Conservation (phyloP, 1,139 yeast species). For the Taphrina wiesneri region DNA sequence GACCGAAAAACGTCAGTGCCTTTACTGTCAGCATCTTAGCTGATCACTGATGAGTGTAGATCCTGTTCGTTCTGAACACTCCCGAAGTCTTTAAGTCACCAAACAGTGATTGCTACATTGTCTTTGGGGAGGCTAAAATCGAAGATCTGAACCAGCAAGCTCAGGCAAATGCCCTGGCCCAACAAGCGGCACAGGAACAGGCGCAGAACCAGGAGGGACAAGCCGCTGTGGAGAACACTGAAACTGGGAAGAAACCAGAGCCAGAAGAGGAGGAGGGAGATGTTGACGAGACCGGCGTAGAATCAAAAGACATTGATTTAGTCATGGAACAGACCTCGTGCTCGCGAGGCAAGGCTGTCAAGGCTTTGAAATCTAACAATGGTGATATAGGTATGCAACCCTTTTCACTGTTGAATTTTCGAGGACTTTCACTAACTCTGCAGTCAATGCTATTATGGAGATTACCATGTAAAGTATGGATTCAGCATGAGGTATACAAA, state of each 20-base stretch:
- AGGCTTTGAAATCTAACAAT: conserved; percentile 83
- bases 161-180: conserved; percentile 44
- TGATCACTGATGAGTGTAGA: conserved; percentile 1
- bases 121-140: conserved; percentile 96
- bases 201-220: conserved; percentile 50
- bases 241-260: conserved; percentile 39
- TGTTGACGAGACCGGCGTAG: conserved; percentile 43
- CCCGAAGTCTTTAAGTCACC: conserved; percentile 94
- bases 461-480: conserved; percentile 18
- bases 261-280: conserved; percentile 39
- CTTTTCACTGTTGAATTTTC: not conserved
- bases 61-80: conserved; percentile 81
- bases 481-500: not conserved
- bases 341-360: conserved; percentile 84
- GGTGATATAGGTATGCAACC: conserved; percentile 20
- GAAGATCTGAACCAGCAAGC: conserved; percentile 81
- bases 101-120: conserved; percentile 90
- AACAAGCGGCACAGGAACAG: conserved; percentile 41
- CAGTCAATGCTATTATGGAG: conserved; percentile 33
- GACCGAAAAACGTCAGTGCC: conserved; percentile 75
- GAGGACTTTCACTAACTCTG: not conserved
- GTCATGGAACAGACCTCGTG: conserved; percentile 68
- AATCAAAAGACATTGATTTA: conserved; percentile 43
- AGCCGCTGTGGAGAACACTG: conserved; percentile 42
- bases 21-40: not conserved